Base-by-base conservation (phyloP, 169 alveolate species). In the Eimeria mitis region DNA sequence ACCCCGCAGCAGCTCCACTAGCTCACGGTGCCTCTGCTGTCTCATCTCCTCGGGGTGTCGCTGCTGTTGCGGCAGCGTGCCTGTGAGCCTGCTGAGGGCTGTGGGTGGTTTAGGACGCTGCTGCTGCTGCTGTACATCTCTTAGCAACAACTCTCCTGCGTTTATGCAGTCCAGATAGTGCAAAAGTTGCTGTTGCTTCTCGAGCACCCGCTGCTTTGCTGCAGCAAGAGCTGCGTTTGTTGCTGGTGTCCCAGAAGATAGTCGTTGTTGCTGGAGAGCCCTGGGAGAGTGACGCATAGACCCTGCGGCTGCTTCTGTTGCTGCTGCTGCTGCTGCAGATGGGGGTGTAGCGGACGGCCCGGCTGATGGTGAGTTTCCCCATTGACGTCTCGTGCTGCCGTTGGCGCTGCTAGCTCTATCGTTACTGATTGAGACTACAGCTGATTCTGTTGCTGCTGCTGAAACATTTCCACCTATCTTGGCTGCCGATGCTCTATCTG, bases 321-420 rank as follows among this genome's bases (percentile, higher is more conserved):
- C 90, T n/a, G 90, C 76, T 83, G 71, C 75, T 31, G 90, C 90
- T 83, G 90, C 90, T 83, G 90, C 90, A 34, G 90, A 31, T 34
- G 71, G 59, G 42, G 9, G 56, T 40, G 56, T 40, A 56, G 56
- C 59, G 56, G 90, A 28, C 14, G 37, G 37, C 49, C 49, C 76
- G 76, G 88, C 49, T 37, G 37, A 2, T 3, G 19, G 76, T 8
- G 47, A 56, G 34, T 11, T 40, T 56, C 56, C 75, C 65, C 90
- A 34, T 37, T 34, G 76, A 14, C 34, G 73, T 42, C 52, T 75
- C 3, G 47, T 28, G 34, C n/a, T 1, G 34, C 90, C 40, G 34
- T 59, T 83, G 90, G 75, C n/a, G 40, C 90, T 34, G 49, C 76
- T 59, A 61, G 75, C 90, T 11, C 76, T 56, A 37, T 28, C 34